phyloP scores from a whole-genome alignment of 306 rosid species.

The Citrullus colocynthis region DNA sequence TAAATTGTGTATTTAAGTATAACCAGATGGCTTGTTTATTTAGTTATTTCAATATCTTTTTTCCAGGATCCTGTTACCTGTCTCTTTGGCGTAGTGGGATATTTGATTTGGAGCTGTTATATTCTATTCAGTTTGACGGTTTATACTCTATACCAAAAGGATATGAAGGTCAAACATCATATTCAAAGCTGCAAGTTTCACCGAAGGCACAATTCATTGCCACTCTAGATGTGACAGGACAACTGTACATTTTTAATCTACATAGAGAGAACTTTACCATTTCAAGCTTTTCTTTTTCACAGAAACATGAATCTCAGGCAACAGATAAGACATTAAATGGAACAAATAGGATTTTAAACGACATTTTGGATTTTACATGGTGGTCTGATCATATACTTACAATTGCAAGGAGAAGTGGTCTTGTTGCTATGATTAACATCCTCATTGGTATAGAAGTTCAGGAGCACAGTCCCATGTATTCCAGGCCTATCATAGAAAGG shows the following conservation, averaged over 20 bases:
- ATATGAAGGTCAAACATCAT: constrained; percentile 39
- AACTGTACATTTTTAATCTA: constrained; percentile 54
- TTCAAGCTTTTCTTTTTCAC: constrained; percentile 33
- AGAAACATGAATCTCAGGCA: constrained; percentile 24
- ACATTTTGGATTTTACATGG: constrained; percentile 79
- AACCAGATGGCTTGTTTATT: background rate
- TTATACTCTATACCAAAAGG: constrained; percentile 46
- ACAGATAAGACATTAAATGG: constrained; percentile 22
- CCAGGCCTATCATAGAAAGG: constrained; percentile 67
- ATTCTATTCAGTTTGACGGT: constrained; percentile 64
- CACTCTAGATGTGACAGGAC: constrained; percentile 65
- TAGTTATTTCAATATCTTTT: background rate
- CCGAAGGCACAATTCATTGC: constrained; percentile 66
- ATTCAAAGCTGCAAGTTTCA: constrained; percentile 76
- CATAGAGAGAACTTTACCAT: constrained; percentile 44
- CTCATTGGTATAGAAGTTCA: constrained; percentile 48
- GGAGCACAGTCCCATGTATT: constrained; percentile 40
- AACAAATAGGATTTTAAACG: constrained; percentile 15
- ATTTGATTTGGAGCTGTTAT: constrained; percentile 47
- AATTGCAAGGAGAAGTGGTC: constrained; percentile 41
- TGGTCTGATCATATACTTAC: constrained; percentile 75
- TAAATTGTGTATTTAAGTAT: background rate
- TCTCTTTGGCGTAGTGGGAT: constrained; percentile 58
- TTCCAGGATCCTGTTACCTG: constrained; percentile 59
- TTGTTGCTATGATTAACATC: constrained; percentile 58